Base-by-base conservation (phyloP, 2,329 filamentous ascomycete genomes). In the Didymosphaeria variabile region DNA sequence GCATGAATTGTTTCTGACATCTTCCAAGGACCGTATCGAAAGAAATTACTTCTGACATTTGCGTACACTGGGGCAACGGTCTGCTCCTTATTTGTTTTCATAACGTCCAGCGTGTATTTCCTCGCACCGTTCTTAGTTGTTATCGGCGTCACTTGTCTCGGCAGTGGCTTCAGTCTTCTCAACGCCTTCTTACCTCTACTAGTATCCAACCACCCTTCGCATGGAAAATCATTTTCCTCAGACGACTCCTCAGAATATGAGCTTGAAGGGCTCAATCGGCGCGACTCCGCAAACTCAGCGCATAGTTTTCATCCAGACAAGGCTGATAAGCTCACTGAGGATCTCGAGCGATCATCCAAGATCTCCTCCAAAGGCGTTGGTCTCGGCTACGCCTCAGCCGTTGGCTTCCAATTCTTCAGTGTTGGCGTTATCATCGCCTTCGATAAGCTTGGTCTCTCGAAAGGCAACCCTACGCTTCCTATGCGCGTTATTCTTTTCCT, bases 101-200 rank as follows among this genome's bases (percentile, higher is more conserved):
- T 97, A 54, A 84, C 85, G 49, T 89, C 92, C 32, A 83, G 85
- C 42, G 80, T 92, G n/a, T 97, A 96, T 74, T 78, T 96, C 3
- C 77, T 97, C 7, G 94, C 90, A 26, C 91, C 91, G 0, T 66
- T 97, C 3, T 83, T 97, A 44, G 92, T 93, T 31, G 91, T 97
- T 65, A 81, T 97, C 44, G 91, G 92, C 45, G 97, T 97, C 72
- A 94, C 92, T 0, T 93, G 92, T 42, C 93, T 97, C 68, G 94
- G 94, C 19, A 93, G 92, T n/a, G 97, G 93, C 0, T 97, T 97
- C 76, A 94, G 97, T 2, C 83, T 98, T n/a, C 83, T 97, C 26
- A 98, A 98, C 80, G 95, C 93, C 0, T 97, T 97, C 69, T 81
- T 98, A 23, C 94, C 94, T 0, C 83, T 97, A 2, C 84, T 97